Evolutionary conservation across 73 alveolate genomes (phyloP), one percentile per base, ranked within the genome.

Genomic region (Paramecium biaurelia): DNA sequence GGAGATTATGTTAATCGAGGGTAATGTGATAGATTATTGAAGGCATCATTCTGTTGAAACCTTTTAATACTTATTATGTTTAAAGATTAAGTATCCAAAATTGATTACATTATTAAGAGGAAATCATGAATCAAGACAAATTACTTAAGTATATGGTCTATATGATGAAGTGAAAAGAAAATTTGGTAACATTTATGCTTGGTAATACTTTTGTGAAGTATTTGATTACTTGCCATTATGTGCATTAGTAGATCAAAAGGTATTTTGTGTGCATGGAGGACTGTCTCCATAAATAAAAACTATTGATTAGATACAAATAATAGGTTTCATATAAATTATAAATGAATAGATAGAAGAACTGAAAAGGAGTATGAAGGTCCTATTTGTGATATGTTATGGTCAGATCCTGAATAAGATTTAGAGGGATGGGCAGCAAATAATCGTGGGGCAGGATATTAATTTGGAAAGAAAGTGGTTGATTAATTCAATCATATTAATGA

Each of bases 341-440:
- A 4, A 2, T 4, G 5, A 70, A 37, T 94, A 47, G 99, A 97
- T 74, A 96, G 97, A 87, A 67, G 45, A 32, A 67, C 24, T 0
- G 99, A 95, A 92, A 97, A 96, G 30, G 98, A 98, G 7, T 97
- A 97, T 85, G 99, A 97, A 85, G 99, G 99, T 2, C 98, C 99
- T 5, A 96, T 97, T 90, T 93, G 99, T 70, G 99, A 97, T 86
- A 87, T 97, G 56, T 96, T 97, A 98, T 97, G 99, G 99, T 92
- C 97, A 59, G 99, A 97, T 85, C 99, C 99, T 7, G 99, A 97
- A 42, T 96, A 95, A 59, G 98, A 96, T 70, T 88, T 97, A 70
- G 99, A 97, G 21, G 92, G 97, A 14, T 97, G 99, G 99, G 93
- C 95, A 34, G 70, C 92, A 88, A 88, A 95, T 21, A 96, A 98